Evolutionary conservation across 768 basidiomycete genomes (phyloP).

Genomic region (Tulasnella sp.): DNA sequence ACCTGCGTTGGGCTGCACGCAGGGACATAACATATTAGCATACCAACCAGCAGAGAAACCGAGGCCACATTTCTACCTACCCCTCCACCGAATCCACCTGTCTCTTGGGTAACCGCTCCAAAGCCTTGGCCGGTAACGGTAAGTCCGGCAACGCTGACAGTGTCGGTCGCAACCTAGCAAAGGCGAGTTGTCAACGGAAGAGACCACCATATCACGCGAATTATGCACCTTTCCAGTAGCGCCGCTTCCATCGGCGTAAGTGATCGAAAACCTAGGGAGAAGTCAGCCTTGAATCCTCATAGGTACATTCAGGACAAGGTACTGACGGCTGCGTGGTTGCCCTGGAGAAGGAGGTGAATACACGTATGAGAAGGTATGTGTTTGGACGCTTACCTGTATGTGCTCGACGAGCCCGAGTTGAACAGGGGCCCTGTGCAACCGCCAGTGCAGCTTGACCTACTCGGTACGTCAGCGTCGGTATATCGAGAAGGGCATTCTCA

Average conservation of each 20-base stretch:
- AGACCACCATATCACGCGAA: too few relatives aligned
- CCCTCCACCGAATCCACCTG: conserved; percentile 13
- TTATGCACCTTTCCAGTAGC: not conserved
- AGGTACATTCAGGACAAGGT: too few relatives aligned
- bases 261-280: not conserved
- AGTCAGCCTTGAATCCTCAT: not conserved
- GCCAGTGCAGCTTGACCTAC: not conserved
- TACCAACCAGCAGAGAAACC: too few relatives aligned
- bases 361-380: not conserved
- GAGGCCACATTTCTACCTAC: too few relatives aligned
- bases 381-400: not conserved
- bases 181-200: too few relatives aligned
- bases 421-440: not conserved
- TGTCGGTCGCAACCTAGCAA: conserved; percentile 29
- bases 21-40: too few relatives aligned
- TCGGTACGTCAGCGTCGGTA: not conserved
- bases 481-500: not conserved
- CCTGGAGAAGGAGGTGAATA: not conserved
- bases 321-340: too few relatives aligned
- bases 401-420: not conserved
- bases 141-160: conserved; percentile 36
- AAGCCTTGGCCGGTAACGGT: conserved; percentile 34
- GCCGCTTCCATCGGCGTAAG: not conserved
- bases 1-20: conserved; percentile 24
- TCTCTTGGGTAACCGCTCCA: conserved; percentile 35